These are phyloP conservation scores for Lasiosphaeria hispida DNA, from an alignment of 495 filamentous ascomycete species.

Conservation along the genomic window DNA sequence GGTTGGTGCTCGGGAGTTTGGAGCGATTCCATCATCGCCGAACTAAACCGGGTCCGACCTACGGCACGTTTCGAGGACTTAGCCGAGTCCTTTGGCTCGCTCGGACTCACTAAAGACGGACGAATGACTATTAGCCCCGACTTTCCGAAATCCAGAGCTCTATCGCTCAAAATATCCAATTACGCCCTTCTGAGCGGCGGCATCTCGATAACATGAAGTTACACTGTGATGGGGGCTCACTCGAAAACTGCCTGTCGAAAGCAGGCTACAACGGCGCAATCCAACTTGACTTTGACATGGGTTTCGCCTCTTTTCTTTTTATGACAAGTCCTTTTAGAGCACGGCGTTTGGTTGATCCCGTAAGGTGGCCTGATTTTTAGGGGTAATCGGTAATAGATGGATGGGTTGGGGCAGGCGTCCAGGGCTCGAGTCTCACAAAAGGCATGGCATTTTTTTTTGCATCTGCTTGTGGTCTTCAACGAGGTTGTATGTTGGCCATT, in stretches of 20 bases:
- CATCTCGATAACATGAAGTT: slow-evolving; percentile 34
- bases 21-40: slow-evolving; percentile 61
- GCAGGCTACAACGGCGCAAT: no score
- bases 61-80: slow-evolving; percentile 56
- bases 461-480: background rate
- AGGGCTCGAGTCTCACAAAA: background rate
- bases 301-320: no score
- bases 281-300: no score
- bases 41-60: slow-evolving; percentile 53
- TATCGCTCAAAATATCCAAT: slow-evolving; percentile 48
- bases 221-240: no score
- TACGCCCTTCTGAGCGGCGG: slow-evolving; percentile 44
- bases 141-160: slow-evolving; percentile 43
- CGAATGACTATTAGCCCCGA: slow-evolving; percentile 47
- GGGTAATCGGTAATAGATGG: slow-evolving; percentile 16
- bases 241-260: no score
- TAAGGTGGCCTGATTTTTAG: slow-evolving; percentile 6
- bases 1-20: slow-evolving; percentile 63
- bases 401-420: background rate
- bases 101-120: slow-evolving; percentile 52
- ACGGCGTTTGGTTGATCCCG: slow-evolving; percentile 11
- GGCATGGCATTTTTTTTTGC: background rate
- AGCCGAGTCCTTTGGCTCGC: slow-evolving; percentile 52
- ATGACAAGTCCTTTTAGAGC: background rate
- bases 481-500: no score